These are phyloP conservation scores for Paraconiothyrium sp. DNA, from an alignment of 2,329 filamentous ascomycete genomes.

Conservation along the genomic window DNA sequence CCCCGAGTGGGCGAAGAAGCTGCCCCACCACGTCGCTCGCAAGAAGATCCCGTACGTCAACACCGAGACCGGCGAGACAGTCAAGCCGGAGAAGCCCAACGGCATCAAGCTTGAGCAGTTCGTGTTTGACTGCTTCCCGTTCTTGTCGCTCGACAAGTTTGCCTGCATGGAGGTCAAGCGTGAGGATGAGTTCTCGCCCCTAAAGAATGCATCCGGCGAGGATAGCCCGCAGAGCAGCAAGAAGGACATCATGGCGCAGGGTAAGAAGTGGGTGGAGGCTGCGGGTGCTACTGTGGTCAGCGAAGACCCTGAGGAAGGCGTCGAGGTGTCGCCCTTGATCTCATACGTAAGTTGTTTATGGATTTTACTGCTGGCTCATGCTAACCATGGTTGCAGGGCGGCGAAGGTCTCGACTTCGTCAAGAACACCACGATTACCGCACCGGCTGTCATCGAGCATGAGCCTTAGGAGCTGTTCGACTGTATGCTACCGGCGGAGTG, in stretches of 20 bases:
- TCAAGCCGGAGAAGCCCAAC: conserved; percentile 95
- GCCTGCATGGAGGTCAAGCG: conserved; percentile 95
- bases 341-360: conserved; percentile 81
- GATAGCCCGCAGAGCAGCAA: conserved; percentile 95
- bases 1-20: conserved; percentile 81
- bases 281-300: conserved; percentile 80
- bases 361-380: background rate
- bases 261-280: conserved; percentile 82
- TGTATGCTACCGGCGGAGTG: background rate
- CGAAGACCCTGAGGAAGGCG: conserved; percentile 65
- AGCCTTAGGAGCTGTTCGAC: conserved; percentile 53
- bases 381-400: conserved; percentile 55
- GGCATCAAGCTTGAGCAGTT: conserved; percentile 99
- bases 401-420: conserved; percentile 71
- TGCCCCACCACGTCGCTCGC: conserved; percentile 94
- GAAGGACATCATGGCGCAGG: conserved; percentile 88
- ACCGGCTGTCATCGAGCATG: conserved; percentile 71
- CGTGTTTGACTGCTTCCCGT: conserved; percentile 97
- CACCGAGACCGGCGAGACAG: conserved; percentile 75
- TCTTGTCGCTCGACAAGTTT: conserved; percentile 86
- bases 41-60: conserved; percentile 97
- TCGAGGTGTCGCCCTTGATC: conserved; percentile 91
- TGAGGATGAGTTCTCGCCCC: conserved; percentile 96
- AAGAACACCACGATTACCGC: conserved; percentile 68
- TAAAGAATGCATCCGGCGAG: conserved; percentile 88